Evolutionary conservation across 495 filamentous ascomycete species (phyloP).

Genomic region (Ramalina peruviana): DNA sequence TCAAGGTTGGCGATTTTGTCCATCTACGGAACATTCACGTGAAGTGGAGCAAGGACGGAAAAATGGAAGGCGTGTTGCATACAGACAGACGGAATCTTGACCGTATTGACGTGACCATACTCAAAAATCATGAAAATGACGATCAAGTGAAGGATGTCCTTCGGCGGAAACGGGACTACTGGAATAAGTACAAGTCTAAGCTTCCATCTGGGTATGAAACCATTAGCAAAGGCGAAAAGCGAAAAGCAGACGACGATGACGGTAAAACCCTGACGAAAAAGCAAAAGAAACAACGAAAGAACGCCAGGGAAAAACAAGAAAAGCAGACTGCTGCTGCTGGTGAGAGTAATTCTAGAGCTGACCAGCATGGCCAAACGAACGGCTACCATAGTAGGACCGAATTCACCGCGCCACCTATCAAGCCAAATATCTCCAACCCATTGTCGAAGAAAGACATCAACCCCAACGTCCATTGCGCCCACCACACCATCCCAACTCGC

Average conservation of each 20-base stretch:
- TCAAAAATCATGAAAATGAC: conserved; percentile 33
- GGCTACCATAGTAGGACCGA: not conserved
- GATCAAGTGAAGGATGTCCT: conserved; percentile 46
- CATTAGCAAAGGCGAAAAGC: conserved; percentile 12
- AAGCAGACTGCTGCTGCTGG: conserved; percentile 14
- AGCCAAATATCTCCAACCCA: conserved; percentile 17
- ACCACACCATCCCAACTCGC: conserved; percentile 18
- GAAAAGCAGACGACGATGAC: conserved; percentile 12
- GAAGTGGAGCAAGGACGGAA: conserved; percentile 37
- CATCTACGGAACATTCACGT: conserved; percentile 58
- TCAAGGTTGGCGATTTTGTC: conserved; percentile 48
- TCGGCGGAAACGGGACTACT: conserved; percentile 47
- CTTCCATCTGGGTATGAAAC: conserved; percentile 18
- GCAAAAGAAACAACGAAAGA: conserved; percentile 22
- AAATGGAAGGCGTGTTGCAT: conserved; percentile 61
- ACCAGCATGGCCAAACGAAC: not conserved
- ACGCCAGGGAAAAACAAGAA: conserved; percentile 16
- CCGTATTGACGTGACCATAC: conserved; percentile 37
- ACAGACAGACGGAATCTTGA: conserved; percentile 39
- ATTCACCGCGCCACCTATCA: not conserved
- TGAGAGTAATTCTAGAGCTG: not conserved
- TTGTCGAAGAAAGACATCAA: conserved; percentile 5
- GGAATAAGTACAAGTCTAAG: conserved; percentile 36
- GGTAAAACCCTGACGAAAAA: conserved; percentile 17
- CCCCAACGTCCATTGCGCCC: conserved; percentile 19